Conservation (phyloP, 805 yeast genomes). For the Jamesozyma rosinii region DNA sequence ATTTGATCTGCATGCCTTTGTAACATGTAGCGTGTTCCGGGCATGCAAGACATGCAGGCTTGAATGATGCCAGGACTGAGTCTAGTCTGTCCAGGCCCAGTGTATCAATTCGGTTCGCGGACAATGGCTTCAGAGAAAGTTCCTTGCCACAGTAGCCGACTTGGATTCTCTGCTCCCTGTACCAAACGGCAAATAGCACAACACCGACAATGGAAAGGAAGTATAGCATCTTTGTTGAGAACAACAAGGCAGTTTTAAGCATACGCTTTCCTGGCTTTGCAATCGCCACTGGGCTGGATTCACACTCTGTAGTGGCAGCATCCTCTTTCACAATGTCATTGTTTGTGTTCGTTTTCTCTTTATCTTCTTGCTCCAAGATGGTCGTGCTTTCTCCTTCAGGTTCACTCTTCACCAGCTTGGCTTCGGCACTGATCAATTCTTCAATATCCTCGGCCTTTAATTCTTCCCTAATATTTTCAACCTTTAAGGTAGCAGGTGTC, state of each 20-base stretch:
- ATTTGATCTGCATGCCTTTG: constrained; percentile 45
- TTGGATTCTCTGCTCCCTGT: constrained; percentile 48
- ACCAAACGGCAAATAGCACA: constrained; percentile 43
- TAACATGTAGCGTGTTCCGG: constrained; percentile 72
- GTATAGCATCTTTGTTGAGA: neutral
- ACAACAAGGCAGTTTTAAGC: neutral
- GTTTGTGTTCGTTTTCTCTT: no score
- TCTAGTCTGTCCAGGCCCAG: neutral
- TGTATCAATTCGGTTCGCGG: constrained; percentile 1
- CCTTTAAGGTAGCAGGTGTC: neutral
- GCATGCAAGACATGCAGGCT: constrained; percentile 63
- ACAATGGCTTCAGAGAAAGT: constrained; percentile 2
- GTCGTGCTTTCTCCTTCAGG: neutral
- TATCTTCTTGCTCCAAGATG: no score
- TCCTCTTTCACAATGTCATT: no score
- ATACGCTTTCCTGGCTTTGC: neutral
- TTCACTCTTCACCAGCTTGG: neutral
- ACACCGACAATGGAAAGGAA: constrained; percentile 17
- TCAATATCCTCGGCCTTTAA: neutral
- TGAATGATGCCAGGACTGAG: constrained; percentile 33
- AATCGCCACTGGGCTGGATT: neutral
- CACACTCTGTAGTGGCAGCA: neutral
- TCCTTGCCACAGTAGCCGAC: constrained; percentile 61
- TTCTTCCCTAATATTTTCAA: neutral
- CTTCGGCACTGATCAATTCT: neutral